Percentiles rank a stretch among this genome's conserved stretches.
Conservation (phyloP, 129 eudicot genomes). For the Tagetes erecta region DNA sequence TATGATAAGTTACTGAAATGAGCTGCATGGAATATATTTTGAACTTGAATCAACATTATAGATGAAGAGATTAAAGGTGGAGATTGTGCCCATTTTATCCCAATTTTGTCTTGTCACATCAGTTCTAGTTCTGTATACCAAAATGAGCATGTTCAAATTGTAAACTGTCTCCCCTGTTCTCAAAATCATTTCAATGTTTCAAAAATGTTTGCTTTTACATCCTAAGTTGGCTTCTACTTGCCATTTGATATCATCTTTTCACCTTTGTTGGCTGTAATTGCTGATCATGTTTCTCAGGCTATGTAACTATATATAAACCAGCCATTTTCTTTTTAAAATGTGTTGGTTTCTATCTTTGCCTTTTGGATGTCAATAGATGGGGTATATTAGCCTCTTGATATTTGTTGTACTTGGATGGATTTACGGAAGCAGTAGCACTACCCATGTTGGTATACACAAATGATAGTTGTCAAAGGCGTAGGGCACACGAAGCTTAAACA, state of each 20-base stretch:
- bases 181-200: not conserved
- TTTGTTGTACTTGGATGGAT: not conserved
- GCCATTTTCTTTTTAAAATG: not conserved
- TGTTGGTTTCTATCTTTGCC: not conserved
- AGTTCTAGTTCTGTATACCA: not conserved
- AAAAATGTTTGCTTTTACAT: not conserved
- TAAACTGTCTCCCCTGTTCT: not conserved
- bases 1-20: not conserved
- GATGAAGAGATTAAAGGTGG: not conserved
- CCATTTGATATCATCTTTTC: not conserved
- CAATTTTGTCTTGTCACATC: not conserved
- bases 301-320: not conserved
- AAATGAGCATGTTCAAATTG: slow-evolving; percentile 4
- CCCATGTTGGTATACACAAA: not conserved
- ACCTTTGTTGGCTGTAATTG: not conserved
- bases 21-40: slow-evolving; percentile 19
- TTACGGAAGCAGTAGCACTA: not conserved
- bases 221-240: not conserved
- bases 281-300: not conserved
- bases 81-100: not conserved
- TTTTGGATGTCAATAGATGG: not conserved
- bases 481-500: too few relatives aligned
- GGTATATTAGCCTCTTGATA: not conserved
- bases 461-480: not conserved
- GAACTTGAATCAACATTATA: slow-evolving; percentile 5